These are phyloP conservation scores for Thymus mandschuricus DNA, from an alignment of 257 asterid genomes.

Conservation along the genomic window DNA sequence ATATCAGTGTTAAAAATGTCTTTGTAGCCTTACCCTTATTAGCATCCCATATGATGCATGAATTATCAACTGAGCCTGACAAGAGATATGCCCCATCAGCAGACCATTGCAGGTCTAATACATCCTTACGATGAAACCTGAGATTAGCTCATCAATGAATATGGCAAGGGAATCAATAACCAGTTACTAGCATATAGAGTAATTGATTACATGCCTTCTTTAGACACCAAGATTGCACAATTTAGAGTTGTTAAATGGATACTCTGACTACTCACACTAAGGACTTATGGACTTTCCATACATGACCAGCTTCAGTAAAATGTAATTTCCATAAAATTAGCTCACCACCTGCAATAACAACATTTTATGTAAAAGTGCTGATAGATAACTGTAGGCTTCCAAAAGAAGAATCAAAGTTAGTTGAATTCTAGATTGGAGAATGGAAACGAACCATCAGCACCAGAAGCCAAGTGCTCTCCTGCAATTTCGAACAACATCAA, in stretches of 20 bases:
- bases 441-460: slow-evolving; percentile 81
- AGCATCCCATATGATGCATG: slow-evolving; percentile 96
- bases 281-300: slow-evolving; percentile 85
- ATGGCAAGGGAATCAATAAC: slow-evolving; percentile 11
- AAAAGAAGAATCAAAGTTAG: slow-evolving; percentile 8
- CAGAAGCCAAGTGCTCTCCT: slow-evolving; percentile 97
- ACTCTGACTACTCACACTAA: slow-evolving; percentile 62
- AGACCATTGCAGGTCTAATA: slow-evolving; percentile 93
- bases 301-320: slow-evolving; percentile 69
- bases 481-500: slow-evolving; percentile 42
- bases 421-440: slow-evolving; percentile 22
- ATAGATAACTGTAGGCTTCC: slow-evolving; percentile 7
- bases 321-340: slow-evolving; percentile 77
- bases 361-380: slow-evolving; percentile 3
- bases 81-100: slow-evolving; percentile 76
- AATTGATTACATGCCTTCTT: slow-evolving; percentile 13
- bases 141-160: slow-evolving; percentile 29
- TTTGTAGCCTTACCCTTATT: slow-evolving; percentile 57
- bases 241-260: slow-evolving; percentile 20
- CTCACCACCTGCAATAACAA: slow-evolving; percentile 72
- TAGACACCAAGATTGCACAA: slow-evolving; percentile 21
- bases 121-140: slow-evolving; percentile 98
- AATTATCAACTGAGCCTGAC: slow-evolving; percentile 98
- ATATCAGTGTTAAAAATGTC: slow-evolving; percentile 9
- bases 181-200: not conserved